Conservation (phyloP, 2,329 filamentous ascomycete genomes). For the Helotiales sp. region DNA sequence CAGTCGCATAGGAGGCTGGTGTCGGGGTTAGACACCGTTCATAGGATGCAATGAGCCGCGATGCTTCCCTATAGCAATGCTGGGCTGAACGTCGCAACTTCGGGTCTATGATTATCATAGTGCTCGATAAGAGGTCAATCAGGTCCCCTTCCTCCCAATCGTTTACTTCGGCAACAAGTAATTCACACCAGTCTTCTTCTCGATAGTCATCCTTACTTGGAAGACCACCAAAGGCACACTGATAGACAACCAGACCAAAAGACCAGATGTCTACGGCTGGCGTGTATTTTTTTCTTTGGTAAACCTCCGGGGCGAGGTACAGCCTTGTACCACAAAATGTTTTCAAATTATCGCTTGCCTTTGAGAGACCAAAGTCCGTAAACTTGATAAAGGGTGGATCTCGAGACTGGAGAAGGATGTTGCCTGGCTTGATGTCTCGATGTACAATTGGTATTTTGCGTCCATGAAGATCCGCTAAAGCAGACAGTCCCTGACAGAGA, state of each 20-base stretch:
- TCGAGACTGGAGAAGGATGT: slow-evolving; percentile 47
- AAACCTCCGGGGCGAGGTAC: slow-evolving; percentile 90
- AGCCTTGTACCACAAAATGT: slow-evolving; percentile 94
- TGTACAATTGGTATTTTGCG: slow-evolving; percentile 13
- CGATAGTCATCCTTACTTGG: background rate
- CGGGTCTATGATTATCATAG: slow-evolving; percentile 8
- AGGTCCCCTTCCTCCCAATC: slow-evolving; percentile 6
- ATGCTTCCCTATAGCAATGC: slow-evolving; percentile 7
- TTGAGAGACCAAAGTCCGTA: slow-evolving; percentile 47
- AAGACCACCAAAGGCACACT: slow-evolving; percentile 70
- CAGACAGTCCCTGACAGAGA: slow-evolving; percentile 24
- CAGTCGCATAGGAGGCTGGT: background rate
- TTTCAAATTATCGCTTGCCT: slow-evolving; percentile 82
- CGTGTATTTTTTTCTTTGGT: slow-evolving; percentile 66
- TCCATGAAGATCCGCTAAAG: slow-evolving; percentile 29
- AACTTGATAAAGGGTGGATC: slow-evolving; percentile 53
- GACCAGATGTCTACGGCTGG: slow-evolving; percentile 90
- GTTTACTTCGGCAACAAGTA: background rate
- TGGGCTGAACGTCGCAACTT: slow-evolving; percentile 3
- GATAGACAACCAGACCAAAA: too few relatives aligned
- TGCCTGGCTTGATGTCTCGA: slow-evolving; percentile 30
- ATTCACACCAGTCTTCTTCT: slow-evolving; percentile 4
- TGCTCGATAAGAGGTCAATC: slow-evolving; percentile 1
- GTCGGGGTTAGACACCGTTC: slow-evolving; percentile 4
- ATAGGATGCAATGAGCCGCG: slow-evolving; percentile 4